phyloP scores from a whole-genome alignment of 2,329 filamentous ascomycete genomes.

The Aspergillus novoparasiticus region DNA sequence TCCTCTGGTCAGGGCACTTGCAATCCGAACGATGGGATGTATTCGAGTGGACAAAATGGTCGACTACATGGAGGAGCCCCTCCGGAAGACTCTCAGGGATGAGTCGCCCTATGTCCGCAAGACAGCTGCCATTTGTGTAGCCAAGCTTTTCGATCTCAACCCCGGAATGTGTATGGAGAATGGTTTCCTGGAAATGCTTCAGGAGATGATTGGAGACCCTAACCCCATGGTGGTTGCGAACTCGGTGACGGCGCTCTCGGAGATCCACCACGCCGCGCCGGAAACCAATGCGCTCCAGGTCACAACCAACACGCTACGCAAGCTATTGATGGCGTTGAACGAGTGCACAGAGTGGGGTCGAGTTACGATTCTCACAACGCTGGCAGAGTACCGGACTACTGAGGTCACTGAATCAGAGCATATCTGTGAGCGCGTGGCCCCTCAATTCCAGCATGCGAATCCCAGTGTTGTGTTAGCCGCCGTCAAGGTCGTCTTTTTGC shows the following conservation, averaged over 20 bases:
- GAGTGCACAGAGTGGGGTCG: slow-evolving; percentile 99
- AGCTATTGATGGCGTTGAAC: slow-evolving; percentile 92
- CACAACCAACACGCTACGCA: slow-evolving; percentile 82
- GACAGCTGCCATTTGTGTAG: slow-evolving; percentile 95
- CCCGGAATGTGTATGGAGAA: slow-evolving; percentile 93
- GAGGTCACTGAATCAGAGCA: slow-evolving; percentile 97
- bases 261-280: slow-evolving; percentile 87
- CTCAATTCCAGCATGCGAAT: slow-evolving; percentile 98
- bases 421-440: slow-evolving; percentile 93
- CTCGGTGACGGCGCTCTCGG: slow-evolving; percentile 87
- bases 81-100: slow-evolving; percentile 93
- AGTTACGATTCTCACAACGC: slow-evolving; percentile 85
- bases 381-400: slow-evolving; percentile 83
- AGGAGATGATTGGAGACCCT: slow-evolving; percentile 94
- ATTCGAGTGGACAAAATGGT: slow-evolving; percentile 99
- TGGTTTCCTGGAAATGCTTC: slow-evolving; percentile 88
- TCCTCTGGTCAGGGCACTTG: slow-evolving; percentile 88
- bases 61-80: slow-evolving; percentile 98
- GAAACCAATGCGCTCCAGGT: slow-evolving; percentile 87
- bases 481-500: slow-evolving; percentile 95
- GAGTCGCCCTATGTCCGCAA: slow-evolving; percentile 98
- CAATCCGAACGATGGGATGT: slow-evolving; percentile 97
- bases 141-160: slow-evolving; percentile 95
- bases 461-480: slow-evolving; percentile 96
- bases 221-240: slow-evolving; percentile 99